Base-by-base conservation (phyloP, 2,329 filamentous ascomycete genomes). In the Xylaria sp. region DNA sequence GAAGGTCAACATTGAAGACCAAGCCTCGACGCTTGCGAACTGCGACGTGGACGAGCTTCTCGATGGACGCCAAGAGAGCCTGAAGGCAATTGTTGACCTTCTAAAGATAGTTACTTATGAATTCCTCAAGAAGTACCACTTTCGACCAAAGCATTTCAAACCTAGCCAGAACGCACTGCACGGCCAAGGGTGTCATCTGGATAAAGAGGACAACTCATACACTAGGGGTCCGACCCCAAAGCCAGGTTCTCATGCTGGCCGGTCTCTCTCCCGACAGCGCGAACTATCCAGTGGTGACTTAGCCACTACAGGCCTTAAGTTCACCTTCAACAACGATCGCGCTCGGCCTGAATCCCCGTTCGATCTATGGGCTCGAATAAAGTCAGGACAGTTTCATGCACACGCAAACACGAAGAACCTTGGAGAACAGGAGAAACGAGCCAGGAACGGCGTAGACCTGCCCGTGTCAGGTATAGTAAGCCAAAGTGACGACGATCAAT, bases 61-160 rank as follows among this genome's bases (percentile, higher is more conserved):
- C 1, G 74, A 80, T 48, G 75, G 80, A 11, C 74, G 76, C 22
- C 69, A 75, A 1, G 76, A 73, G 38, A 74, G 74, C 11, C 59
- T 91, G n/a, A 76, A 81, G 21, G 72, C 76, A 1, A 79, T 91
- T 1, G 62, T 82, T 1, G 83, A 88, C 40, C 76, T 97, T 2
- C 66, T 97, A 8, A 79, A 80, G 45, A 85, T 84, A 0, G 83
- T 92, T 67, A 77, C 90, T 21, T 82, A 80, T 44, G 85, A 91
- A 55, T 97, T 96, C 71, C 73, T 97, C 6, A 84, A 83, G 50
- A 85, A 86, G 22, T 81, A 94, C 63, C 79, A 88, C 57, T 88
- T 93, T 62, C 78, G 81, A 3, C 87, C 89, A 8, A 78, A 71
- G 40, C 56, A 65, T 48, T 55, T 65, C 37, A 65, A 44, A 22